Base-by-base conservation (phyloP, 345 rosid genomes). In the Brassica carinata region DNA sequence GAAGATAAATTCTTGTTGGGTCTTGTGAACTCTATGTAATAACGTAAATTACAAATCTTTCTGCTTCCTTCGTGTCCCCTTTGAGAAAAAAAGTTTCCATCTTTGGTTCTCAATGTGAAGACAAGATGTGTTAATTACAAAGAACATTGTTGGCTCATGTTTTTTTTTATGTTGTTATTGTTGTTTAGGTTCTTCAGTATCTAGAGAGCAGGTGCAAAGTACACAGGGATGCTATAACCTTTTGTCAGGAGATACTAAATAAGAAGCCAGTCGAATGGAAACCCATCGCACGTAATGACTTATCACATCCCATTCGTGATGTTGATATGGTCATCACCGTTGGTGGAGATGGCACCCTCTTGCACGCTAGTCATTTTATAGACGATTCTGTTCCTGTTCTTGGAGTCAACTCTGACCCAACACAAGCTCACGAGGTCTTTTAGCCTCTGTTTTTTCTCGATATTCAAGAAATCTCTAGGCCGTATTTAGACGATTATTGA, bases 341-440 rank as follows among this genome's bases (percentile, higher is more conserved):
- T 6, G 97, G 99, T 72, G 99, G 99, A 33, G 98, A 95, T 67
- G 99, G 99, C 38, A 93, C 99, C 8, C 97, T 95, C 33, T 82
- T 95, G 89, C 97, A 90, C 73, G 98, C 99, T 36, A 88, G 97
- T 74, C 99, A 95, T 86, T 90, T 89, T 66, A 74, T 95, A 61
- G 93, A 91, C 83, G 92, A 88, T 65, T 86, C 93, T 15, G 79
- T 87, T 79, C 98, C 96, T 3, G 87, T 91, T 81, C 77, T 91
- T 0, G 99, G 98, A 38, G 94, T 93, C 58, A 96, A 93, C 81
- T 96, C 99, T 69, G 98, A 95, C 65, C 99, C 99, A 40, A 96
- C 98, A 4, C 85, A 83, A 79, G 77, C 86, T 71, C 85, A 89
- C 36, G 99, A 96, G 92, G 98, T 92, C 70, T 45, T 63, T 57